A percentile compares a stretch with the other conserved stretches of the same genome.
Evolutionary conservation across 2,329 filamentous ascomycete species (phyloP).

Genomic region (Epichloe scottii): DNA sequence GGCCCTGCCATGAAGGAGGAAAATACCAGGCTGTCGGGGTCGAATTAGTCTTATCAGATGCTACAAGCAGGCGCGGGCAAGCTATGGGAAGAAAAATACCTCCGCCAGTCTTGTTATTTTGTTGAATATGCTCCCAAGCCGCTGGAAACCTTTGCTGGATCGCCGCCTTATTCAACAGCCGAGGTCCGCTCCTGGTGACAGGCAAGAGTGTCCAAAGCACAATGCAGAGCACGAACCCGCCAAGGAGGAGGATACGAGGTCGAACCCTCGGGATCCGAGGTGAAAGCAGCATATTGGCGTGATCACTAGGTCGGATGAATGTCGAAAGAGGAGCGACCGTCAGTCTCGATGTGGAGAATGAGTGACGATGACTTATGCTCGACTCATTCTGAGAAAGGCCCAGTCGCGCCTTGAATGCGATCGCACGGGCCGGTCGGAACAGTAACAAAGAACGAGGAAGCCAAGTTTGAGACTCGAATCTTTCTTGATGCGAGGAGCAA

Average conservation of each 20-base stretch:
- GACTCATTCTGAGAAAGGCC: background rate
- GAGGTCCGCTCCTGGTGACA: background rate
- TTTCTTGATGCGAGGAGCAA: no score
- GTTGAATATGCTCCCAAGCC: conserved; percentile 11
- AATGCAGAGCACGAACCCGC: conserved; percentile 4
- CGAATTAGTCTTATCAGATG: background rate
- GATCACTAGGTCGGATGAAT: background rate
- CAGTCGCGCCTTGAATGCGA: background rate
- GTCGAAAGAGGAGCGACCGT: background rate
- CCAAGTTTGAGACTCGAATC: no score
- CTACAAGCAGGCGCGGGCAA: background rate
- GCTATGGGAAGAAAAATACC: conserved; percentile 5
- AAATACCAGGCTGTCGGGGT: conserved; percentile 12
- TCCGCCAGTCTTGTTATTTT: conserved; percentile 9
- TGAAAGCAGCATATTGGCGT: conserved; percentile 4
- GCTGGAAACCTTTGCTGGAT: conserved; percentile 7
- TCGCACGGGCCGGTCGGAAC: background rate
- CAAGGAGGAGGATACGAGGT: background rate
- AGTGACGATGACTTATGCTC: background rate
- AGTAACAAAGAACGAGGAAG: background rate
- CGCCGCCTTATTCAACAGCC: background rate
- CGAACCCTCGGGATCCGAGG: conserved; percentile 4
- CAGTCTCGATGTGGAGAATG: background rate
- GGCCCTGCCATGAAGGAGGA: conserved; percentile 10
- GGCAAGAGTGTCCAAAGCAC: conserved; percentile 4